These are phyloP conservation scores for Hibiscus mutabilis DNA, from an alignment of 345 rosid species.

Conservation along the genomic window DNA sequence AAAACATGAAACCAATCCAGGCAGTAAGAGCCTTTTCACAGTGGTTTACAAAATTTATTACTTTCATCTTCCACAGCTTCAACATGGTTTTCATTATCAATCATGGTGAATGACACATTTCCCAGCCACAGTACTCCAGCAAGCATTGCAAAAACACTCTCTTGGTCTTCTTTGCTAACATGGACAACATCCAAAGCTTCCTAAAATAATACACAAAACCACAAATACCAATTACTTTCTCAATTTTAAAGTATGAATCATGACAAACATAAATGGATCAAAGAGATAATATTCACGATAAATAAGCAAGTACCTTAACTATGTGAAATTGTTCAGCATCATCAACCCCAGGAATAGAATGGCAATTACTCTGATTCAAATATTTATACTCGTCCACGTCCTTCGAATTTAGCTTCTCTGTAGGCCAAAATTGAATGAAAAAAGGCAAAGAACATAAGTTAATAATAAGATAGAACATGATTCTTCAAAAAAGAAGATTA, in stretches of 20 bases:
- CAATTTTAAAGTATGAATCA: neutral
- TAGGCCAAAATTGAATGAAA: slow-evolving; percentile 13
- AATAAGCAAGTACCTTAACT: slow-evolving; percentile 49
- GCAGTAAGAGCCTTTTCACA: neutral
- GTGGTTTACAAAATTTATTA: slow-evolving; percentile 29
- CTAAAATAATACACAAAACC: slow-evolving; percentile 33
- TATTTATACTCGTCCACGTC: slow-evolving; percentile 70
- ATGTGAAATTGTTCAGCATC: slow-evolving; percentile 65
- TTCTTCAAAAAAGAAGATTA: neutral
- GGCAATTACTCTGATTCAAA: slow-evolving; percentile 83
- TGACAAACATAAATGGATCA: neutral
- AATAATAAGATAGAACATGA: neutral
- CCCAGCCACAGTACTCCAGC: slow-evolving; percentile 98
- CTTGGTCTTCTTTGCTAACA: slow-evolving; percentile 93
- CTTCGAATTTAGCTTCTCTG: slow-evolving; percentile 82
- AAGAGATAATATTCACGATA: slow-evolving; percentile 2
- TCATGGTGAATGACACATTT: slow-evolving; percentile 62
- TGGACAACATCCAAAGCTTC: slow-evolving; percentile 97
- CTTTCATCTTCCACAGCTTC: slow-evolving; percentile 82
- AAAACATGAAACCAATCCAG: neutral
- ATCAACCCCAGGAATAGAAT: slow-evolving; percentile 66
- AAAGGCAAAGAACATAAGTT: neutral
- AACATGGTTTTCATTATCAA: slow-evolving; percentile 93
- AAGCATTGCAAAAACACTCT: slow-evolving; percentile 89
- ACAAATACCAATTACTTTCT: slow-evolving; percentile 4